These are phyloP conservation scores for Tausonia pullulans DNA, from an alignment of 1,284 basidiomycete genomes.

Conservation along the genomic window DNA sequence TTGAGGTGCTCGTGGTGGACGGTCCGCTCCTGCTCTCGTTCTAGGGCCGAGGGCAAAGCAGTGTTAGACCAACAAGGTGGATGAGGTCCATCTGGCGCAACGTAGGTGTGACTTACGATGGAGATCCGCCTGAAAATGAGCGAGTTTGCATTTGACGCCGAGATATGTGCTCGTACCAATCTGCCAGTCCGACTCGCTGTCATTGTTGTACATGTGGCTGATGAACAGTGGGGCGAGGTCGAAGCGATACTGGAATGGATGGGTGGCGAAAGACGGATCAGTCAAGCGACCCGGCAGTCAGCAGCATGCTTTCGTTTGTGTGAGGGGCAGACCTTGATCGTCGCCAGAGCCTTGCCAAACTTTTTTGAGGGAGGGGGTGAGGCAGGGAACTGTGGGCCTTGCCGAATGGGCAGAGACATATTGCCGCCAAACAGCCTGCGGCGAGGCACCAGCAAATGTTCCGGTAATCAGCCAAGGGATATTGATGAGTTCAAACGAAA, in stretches of 20 bases:
- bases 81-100: too few relatives aligned
- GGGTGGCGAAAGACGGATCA: not conserved
- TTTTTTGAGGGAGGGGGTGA: constrained; percentile 68
- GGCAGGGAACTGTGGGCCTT: constrained; percentile 68
- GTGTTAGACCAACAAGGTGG: too few relatives aligned
- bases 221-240: constrained; percentile 68
- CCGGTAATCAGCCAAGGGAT: not conserved
- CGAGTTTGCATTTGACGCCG: constrained; percentile 71
- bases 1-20: constrained; percentile 32
- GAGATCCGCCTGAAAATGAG: constrained; percentile 75
- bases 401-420: constrained; percentile 73
- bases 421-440: constrained; percentile 60
- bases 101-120: constrained; percentile 42
- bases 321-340: constrained; percentile 50
- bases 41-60: too few relatives aligned
- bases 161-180: constrained; percentile 44
- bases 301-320: too few relatives aligned
- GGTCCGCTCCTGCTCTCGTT: constrained; percentile 66
- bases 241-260: constrained; percentile 52
- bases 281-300: too few relatives aligned
- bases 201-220: constrained; percentile 77
- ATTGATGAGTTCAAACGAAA: too few relatives aligned
- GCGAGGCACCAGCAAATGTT: not conserved
- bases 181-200: constrained; percentile 61
- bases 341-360: constrained; percentile 77